A percentile compares a stretch with the other conserved stretches of the same genome.
phyloP scores from a whole-genome alignment of 495 filamentous ascomycete genomes.

The Penicillium ucsense region DNA sequence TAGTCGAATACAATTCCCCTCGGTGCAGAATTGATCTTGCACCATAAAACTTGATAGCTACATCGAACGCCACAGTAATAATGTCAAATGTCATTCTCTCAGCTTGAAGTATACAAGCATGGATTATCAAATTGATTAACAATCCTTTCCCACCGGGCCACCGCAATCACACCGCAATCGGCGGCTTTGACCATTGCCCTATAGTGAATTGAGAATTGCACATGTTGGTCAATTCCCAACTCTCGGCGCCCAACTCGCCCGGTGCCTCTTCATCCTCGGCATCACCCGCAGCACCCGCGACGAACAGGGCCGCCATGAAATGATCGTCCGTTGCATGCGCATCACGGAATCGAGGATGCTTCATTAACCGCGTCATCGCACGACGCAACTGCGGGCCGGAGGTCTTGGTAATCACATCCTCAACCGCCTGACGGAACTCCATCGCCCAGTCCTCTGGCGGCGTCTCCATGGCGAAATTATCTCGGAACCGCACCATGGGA shows the following conservation, averaged over 20 bases:
- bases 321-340: conserved; percentile 58
- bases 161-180: conserved; percentile 6
- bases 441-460: conserved; percentile 46
- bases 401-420: conserved; percentile 42
- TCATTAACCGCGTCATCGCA: conserved; percentile 48
- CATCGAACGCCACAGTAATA: too few species aligned
- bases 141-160: too few species aligned
- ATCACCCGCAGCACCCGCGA: conserved; percentile 43
- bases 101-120: too few species aligned
- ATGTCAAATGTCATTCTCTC: too few species aligned
- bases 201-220: conserved; percentile 53
- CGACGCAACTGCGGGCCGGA: conserved; percentile 38
- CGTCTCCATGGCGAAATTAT: conserved; percentile 49
- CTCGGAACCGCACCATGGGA: conserved; percentile 47
- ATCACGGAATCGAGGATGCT: conserved; percentile 48
- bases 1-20: too few species aligned
- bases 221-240: conserved; percentile 58
- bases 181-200: conserved; percentile 15
- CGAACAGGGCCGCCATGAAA: conserved; percentile 50
- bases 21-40: too few species aligned
- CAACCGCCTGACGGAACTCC: conserved; percentile 51
- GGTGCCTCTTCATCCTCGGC: conserved; percentile 35
- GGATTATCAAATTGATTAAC: too few species aligned
- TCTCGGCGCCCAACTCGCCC: conserved; percentile 42
- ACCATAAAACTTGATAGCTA: too few species aligned